phyloP scores from a whole-genome alignment of 495 filamentous ascomycete genomes.

The Talaromyces wortmannii region DNA sequence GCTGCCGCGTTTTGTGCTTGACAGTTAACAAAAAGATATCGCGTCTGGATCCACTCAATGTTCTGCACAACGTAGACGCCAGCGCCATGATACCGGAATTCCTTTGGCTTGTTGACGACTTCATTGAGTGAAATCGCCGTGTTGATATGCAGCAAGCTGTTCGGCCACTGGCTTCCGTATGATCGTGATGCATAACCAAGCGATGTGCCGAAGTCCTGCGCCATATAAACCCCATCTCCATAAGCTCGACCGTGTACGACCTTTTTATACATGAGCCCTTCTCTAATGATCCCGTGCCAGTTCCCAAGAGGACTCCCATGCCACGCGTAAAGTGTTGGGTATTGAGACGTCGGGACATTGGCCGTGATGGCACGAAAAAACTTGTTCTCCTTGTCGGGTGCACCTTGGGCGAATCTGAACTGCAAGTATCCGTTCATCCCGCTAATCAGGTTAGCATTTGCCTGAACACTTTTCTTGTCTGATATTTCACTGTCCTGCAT shows the following conservation, averaged over 20 bases:
- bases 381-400: conserved; percentile 82
- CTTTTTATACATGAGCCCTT: conserved; percentile 68
- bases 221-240: conserved; percentile 81
- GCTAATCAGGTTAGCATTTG: conserved; percentile 37
- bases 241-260: conserved; percentile 57
- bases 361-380: conserved; percentile 59
- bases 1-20: conserved; percentile 5
- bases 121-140: conserved; percentile 76
- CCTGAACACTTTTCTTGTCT: neutral
- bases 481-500: conserved; percentile 52
- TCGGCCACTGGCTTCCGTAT: conserved; percentile 45
- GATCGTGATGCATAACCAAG: conserved; percentile 39
- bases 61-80: conserved; percentile 70
- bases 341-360: conserved; percentile 25
- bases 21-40: conserved; percentile 72
- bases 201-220: conserved; percentile 50
- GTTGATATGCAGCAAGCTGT: conserved; percentile 52
- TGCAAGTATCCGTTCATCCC: conserved; percentile 68
- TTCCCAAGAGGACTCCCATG: conserved; percentile 72
- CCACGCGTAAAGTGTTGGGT: conserved; percentile 77
- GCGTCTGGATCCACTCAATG: conserved; percentile 84
- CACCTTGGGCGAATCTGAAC: conserved; percentile 83
- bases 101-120: conserved; percentile 65
- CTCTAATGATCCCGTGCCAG: conserved; percentile 88
- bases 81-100: conserved; percentile 41